phyloP scores from a whole-genome alignment of 2,329 filamentous ascomycete species.

The Pestalotiopsis sp. region DNA sequence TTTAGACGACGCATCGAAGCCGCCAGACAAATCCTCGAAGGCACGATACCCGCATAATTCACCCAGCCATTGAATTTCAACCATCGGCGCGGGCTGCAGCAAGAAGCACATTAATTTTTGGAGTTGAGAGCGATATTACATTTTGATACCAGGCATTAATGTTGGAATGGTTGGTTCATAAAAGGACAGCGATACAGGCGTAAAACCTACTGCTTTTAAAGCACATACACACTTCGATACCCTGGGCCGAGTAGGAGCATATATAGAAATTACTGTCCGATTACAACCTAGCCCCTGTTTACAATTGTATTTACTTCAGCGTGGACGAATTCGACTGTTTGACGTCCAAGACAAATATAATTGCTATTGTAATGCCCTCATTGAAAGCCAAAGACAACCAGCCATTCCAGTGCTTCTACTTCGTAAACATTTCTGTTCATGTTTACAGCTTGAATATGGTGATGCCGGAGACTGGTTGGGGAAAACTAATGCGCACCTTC shows the following conservation, averaged over 20 bases:
- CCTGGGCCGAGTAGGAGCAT: neutral
- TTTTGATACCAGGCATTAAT: neutral
- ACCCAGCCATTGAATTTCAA: neutral
- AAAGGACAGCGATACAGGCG: neutral
- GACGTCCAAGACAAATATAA: neutral
- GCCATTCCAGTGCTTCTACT: neutral
- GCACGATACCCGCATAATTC: slow-evolving; percentile 43
- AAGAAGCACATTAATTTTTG: neutral
- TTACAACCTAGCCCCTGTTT: neutral
- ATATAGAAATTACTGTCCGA: neutral
- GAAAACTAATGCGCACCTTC: neutral
- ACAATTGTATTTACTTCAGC: neutral
- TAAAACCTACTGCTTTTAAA: neutral
- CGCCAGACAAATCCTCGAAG: slow-evolving; percentile 74
- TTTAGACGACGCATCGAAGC: slow-evolving; percentile 75
- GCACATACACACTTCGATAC: slow-evolving; percentile 6
- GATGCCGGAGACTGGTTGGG: neutral
- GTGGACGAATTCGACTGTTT: neutral
- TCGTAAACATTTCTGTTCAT: neutral
- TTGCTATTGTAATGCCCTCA: neutral
- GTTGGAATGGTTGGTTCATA: neutral
- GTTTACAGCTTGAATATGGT: neutral
- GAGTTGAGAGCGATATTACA: neutral
- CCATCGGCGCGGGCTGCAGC: neutral
- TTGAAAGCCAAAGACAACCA: neutral